Conservation (phyloP, 169 alveolate genomes). For the Eimeria mitis region DNA sequence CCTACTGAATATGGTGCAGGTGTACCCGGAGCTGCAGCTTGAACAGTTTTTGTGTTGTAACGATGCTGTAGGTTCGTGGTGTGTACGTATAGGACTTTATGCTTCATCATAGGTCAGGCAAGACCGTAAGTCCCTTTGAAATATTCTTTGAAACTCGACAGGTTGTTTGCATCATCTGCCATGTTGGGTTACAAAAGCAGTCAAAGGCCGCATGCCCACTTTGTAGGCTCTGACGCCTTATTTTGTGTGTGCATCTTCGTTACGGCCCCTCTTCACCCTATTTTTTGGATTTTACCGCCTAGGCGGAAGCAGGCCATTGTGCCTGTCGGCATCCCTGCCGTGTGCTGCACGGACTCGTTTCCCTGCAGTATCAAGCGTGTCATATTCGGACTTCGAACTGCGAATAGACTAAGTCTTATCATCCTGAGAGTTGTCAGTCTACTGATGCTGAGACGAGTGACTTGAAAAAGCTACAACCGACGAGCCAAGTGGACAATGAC, state of each 20-base stretch:
- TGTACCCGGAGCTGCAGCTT: conserved; percentile 11
- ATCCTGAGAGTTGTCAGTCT: background rate
- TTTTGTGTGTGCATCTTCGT: background rate
- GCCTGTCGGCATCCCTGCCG: conserved; percentile 78
- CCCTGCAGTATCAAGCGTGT: conserved; percentile 49
- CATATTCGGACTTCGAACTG: background rate
- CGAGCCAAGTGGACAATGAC: background rate
- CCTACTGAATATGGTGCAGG: conserved; percentile 28
- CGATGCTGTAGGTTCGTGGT: conserved; percentile 18
- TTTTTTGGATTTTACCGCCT: conserved; percentile 25
- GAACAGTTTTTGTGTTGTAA: conserved; percentile 20
- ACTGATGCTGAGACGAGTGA: background rate
- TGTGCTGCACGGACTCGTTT: conserved; percentile 48
- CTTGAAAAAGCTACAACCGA: background rate
- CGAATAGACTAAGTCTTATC: background rate
- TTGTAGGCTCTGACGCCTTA: conserved; percentile 26
- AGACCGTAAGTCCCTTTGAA: background rate
- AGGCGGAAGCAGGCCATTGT: conserved; percentile 63
- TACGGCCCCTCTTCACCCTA: conserved; percentile 12
- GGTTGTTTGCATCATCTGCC: conserved; percentile 57
- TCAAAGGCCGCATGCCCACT: conserved; percentile 34
- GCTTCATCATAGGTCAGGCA: conserved; percentile 15
- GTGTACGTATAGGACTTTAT: conserved; percentile 11
- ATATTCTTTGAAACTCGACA: conserved; percentile 24
- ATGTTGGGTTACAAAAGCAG: conserved; percentile 18